Evolutionary conservation across 2,329 filamentous ascomycete species (phyloP).

Genomic region (Phaeosphaeriaceae sp.): DNA sequence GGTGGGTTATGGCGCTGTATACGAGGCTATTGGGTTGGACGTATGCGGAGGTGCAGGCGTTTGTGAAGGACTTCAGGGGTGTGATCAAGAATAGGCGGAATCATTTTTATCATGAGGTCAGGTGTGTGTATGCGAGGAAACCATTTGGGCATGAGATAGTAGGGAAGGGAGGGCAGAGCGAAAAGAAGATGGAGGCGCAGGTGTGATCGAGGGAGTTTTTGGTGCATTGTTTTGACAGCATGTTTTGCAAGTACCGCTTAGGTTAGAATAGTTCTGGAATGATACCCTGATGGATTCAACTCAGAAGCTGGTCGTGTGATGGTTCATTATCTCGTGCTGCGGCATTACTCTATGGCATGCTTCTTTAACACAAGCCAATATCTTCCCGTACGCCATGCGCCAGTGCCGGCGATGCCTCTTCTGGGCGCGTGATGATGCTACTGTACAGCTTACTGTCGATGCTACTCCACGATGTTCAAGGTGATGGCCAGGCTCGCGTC

Average conservation of each 20-base stretch:
- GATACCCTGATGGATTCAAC: neutral
- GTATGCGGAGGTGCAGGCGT: slow-evolving; percentile 43
- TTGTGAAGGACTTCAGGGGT: slow-evolving; percentile 40
- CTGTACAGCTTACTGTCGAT: neutral
- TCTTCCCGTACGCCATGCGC: slow-evolving; percentile 5
- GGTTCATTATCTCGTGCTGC: slow-evolving; percentile 19
- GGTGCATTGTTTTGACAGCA: neutral
- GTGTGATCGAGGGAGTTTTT: neutral
- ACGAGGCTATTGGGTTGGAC: slow-evolving; percentile 49
- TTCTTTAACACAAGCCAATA: neutral
- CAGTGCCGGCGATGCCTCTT: neutral
- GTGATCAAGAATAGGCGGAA: slow-evolving; percentile 44
- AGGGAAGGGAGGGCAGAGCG: neutral
- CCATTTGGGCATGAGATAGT: slow-evolving; percentile 22
- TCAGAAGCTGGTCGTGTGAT: neutral
- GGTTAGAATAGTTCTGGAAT: neutral
- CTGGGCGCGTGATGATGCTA: slow-evolving; percentile 1
- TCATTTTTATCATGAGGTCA: slow-evolving; percentile 49
- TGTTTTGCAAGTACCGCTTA: neutral
- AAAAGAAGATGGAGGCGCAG: neutral
- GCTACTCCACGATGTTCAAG: slow-evolving; percentile 9
- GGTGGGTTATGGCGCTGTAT: slow-evolving; percentile 51
- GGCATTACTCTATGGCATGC: slow-evolving; percentile 18
- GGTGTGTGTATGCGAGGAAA: slow-evolving; percentile 38
- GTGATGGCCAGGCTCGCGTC: slow-evolving; percentile 5